Evolutionary conservation across 2,329 filamentous ascomycete species (phyloP).

Genomic region (Fusarium sp.): DNA sequence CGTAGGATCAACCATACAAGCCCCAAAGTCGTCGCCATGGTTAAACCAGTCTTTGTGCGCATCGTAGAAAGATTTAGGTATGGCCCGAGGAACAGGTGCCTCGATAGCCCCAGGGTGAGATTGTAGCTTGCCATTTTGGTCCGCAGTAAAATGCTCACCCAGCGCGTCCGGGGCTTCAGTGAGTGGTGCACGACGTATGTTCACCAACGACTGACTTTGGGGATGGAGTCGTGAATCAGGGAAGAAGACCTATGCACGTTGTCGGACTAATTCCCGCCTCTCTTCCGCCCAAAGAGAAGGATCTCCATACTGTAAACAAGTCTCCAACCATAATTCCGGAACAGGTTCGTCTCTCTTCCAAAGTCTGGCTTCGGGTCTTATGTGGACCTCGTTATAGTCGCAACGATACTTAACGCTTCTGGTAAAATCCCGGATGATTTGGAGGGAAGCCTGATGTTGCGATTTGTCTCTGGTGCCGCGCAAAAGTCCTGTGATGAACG

Average conservation of each 20-base stretch:
- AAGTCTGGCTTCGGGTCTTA: neutral
- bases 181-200: too few relatives aligned
- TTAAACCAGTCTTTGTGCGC: neutral
- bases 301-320: neutral
- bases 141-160: neutral
- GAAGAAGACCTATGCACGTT: slow-evolving; percentile 14
- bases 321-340: neutral
- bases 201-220: neutral
- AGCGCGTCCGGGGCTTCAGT: too few relatives aligned
- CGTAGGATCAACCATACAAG: too few relatives aligned
- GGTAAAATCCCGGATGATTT: neutral
- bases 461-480: neutral
- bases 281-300: neutral
- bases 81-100: neutral
- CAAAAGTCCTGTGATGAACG: neutral
- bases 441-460: neutral
- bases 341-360: neutral
- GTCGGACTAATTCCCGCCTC: neutral
- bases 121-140: too few relatives aligned
- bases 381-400: neutral
- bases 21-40: too few relatives aligned
- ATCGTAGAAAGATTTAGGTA: neutral
- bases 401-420: neutral
- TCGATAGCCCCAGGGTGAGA: too few relatives aligned
- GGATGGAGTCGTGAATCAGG: neutral